phyloP scores from a whole-genome alignment of 176 grass and related monocot genomes.

The Oryza glumipatula region DNA sequence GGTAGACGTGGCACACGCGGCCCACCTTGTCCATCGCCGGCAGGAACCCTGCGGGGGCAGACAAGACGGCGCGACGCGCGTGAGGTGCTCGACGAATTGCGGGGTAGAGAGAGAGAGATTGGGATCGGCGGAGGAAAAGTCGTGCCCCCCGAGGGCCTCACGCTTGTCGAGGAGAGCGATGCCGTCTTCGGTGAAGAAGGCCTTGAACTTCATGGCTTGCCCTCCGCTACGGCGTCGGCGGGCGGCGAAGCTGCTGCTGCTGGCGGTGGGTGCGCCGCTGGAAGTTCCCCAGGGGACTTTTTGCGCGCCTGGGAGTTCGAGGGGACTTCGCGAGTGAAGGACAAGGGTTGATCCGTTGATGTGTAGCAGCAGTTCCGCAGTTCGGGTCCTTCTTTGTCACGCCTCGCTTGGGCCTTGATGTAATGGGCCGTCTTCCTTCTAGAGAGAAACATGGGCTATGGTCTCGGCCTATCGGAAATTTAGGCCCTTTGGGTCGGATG shows the following conservation, averaged over 20 bases:
- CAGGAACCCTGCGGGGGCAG: constrained; percentile 62
- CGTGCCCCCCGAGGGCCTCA: constrained; percentile 27
- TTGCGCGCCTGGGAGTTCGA: not conserved
- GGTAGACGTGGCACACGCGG: constrained; percentile 77
- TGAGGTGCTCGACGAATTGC: constrained; percentile 58
- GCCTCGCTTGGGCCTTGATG: not conserved
- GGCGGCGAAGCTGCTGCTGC: not conserved
- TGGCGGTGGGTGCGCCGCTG: not conserved
- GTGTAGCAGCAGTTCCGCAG: not conserved
- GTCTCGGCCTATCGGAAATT: no score
- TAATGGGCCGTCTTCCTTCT: no score
- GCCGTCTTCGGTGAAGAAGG: constrained; percentile 83
- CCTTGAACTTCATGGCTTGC: constrained; percentile 87
- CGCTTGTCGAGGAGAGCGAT: constrained; percentile 92
- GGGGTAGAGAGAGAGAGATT: not conserved
- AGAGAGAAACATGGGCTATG: no score
- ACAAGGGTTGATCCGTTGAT: no score
- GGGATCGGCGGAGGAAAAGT: not conserved
- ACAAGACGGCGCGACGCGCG: not conserved
- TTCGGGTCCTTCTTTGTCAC: not conserved
- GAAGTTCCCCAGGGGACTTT: not conserved
- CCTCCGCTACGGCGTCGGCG: not conserved
- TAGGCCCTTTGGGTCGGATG: no score
- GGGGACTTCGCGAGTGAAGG: constrained; percentile 1
- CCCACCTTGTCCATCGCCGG: constrained; percentile 84